Evolutionary conservation across 2,329 filamentous ascomycete species (phyloP), one percentile per base, ranked within the genome.

Genomic region (Phialophora expanda): DNA sequence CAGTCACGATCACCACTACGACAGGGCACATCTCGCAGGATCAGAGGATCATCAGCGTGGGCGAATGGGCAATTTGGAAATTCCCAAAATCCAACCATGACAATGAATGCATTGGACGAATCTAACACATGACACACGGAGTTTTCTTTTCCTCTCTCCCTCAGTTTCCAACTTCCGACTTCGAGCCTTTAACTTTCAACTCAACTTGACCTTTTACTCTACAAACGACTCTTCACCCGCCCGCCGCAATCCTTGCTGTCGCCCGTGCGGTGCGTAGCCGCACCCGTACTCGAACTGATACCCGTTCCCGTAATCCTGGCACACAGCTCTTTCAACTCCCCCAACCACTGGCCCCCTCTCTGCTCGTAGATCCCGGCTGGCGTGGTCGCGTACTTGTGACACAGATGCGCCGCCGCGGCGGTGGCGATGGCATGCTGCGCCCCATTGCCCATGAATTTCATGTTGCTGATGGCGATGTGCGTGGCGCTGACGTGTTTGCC

Each of bases 401-500:
- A 62, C 48, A 62, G 17, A 24, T 62, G 59, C 8, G 59, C 59
- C 5, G 59, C 59, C 3, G 34, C 30, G 12, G 59, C 59, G 8
- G 59, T 44, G 11, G 59, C 59, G 20, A 62, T 44, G 4, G 59
- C 59, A 14, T 62, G 59, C 32, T 62, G 59, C 17, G 17, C 59
- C 11, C 59, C 59, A 54, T 62, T 58, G 20, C 56, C 56, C 56
- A 58, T 58, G 34, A 58, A 58, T 30, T 58, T 63, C 12, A 46
- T 57, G 11, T 46, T 48, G 4, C 48, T 56, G 8, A 51, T 26
- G 8, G 61, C 61, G 6, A 63, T 26, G 38, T 63, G 61, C 9
- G 61, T 63, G 30, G 44, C 61, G 28, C 61, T 63, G 14, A 64
- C 34, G 55, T 64, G 61, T 17, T 64, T 64, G 9, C 61, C 61